Base-by-base conservation (phyloP, 768 basidiomycete species). In the Mycena polygramma region DNA sequence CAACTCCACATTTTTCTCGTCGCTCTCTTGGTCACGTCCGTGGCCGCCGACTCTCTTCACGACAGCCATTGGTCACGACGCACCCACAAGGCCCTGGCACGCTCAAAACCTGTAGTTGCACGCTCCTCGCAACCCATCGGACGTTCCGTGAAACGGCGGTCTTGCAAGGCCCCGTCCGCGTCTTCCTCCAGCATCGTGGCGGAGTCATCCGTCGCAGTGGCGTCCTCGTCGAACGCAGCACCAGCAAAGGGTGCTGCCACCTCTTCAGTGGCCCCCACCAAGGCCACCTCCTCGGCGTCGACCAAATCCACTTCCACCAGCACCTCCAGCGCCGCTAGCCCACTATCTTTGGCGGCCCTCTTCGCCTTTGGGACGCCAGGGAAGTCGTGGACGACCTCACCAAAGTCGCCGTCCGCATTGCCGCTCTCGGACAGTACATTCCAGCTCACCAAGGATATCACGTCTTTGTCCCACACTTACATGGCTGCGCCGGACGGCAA, bases 401-500 rank as follows among this genome's bases (percentile, higher is more conserved):
- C 82, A 20, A 75, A 78, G 24, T 76, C 80, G 14, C 55, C 73
- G 19, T 76, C 79, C 22, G 73, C 83, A 8, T 77, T 86, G 24
- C 69, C 83, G 6, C 81, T 89, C 51, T 79, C 81, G n/a, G 86
- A 88, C 73, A 68, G 64, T 45, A 86, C 87, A 5, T 81, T 89
- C 74, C 75, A 81, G 19, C 83, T 84, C n/a, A 79, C 75, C n/a
- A 79, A 83, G 36, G 75, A 82, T 20, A 76, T 87, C 37, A 74
- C 62, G 0, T 73, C 74, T 20, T 79, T 88, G 7, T 59, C 82
- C 14, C 86, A 87, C 72, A 78, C 77, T 61, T 86, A 85, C 76
- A 80, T 81, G 66, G 68, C 76, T 46, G 83, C 84, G 14, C 86
- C 88, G 36, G 88, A 88, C 70, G 89, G 88, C 73, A 85, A 84